Evolutionary conservation across 2,329 filamentous ascomycete species (phyloP).

Genomic region (Neurospora crassa): DNA sequence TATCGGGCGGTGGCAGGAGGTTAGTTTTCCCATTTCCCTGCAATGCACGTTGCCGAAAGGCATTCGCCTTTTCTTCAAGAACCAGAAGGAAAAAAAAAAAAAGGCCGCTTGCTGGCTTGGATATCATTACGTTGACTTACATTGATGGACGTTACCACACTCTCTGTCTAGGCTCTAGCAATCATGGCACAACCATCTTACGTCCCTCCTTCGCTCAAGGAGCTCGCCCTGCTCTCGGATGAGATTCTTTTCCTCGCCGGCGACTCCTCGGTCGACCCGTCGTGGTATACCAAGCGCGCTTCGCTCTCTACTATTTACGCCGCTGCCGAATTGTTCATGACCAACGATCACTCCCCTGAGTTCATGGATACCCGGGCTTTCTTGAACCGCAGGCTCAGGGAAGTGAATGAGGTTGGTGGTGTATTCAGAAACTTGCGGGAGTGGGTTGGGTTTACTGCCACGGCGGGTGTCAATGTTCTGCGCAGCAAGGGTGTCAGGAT

Average conservation of each 20-base stretch:
- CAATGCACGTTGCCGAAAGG: not conserved
- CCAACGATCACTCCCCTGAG: conserved; percentile 66
- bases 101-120: not conserved
- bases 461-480: conserved; percentile 68
- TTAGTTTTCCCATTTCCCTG: conserved; percentile 32
- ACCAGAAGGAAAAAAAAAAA: too few species aligned
- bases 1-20: conserved; percentile 78
- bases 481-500: conserved; percentile 82
- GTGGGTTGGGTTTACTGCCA: conserved; percentile 75
- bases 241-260: conserved; percentile 87
- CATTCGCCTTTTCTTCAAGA: not conserved
- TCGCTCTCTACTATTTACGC: conserved; percentile 52
- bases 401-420: conserved; percentile 53
- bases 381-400: conserved; percentile 63
- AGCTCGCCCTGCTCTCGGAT: conserved; percentile 75
- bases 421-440: conserved; percentile 56
- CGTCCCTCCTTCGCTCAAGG: conserved; percentile 63
- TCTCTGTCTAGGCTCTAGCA: conserved; percentile 61
- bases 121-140: not conserved
- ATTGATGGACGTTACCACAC: not conserved
- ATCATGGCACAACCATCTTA: conserved; percentile 81
- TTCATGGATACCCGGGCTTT: conserved; percentile 74
- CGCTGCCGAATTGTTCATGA: conserved; percentile 86
- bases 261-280: conserved; percentile 70
- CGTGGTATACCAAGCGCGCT: conserved; percentile 69